phyloP scores from a whole-genome alignment of 495 filamentous ascomycete genomes.

The Xeromyces bisporus region DNA sequence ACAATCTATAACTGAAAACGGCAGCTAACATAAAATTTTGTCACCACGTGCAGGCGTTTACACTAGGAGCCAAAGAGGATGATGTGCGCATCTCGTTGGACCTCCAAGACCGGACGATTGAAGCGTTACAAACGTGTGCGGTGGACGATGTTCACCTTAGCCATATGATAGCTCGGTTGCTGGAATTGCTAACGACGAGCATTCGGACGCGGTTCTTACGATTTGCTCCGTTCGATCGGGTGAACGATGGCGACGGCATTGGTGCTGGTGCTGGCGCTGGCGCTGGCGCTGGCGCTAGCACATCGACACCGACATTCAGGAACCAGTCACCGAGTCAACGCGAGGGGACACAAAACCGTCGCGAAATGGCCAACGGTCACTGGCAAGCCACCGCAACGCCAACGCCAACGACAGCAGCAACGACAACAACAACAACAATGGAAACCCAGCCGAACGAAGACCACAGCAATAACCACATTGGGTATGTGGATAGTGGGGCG shows the following conservation, averaged over 20 bases:
- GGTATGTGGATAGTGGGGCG: neutral
- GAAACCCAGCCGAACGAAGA: no score
- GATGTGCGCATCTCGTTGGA: constrained; percentile 69
- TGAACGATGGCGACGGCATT: constrained; percentile 22
- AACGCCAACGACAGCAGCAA: neutral
- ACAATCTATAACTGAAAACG: no score
- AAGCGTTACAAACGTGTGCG: constrained; percentile 65
- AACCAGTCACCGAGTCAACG: constrained; percentile 20
- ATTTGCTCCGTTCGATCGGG: constrained; percentile 29
- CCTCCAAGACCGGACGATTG: constrained; percentile 63
- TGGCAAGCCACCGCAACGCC: constrained; percentile 11
- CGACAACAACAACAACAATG: constrained; percentile 10
- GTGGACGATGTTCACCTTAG: constrained; percentile 96
- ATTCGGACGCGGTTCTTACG: constrained; percentile 59
- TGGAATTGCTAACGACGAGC: constrained; percentile 61
- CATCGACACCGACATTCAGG: constrained; percentile 19
- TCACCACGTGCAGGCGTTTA: constrained; percentile 52
- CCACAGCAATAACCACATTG: neutral
- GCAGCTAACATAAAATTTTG: constrained; percentile 3
- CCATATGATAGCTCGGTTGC: constrained; percentile 79
- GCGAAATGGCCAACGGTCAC: constrained; percentile 15
- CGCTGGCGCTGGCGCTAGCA: constrained; percentile 23
- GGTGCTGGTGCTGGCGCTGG: no score
- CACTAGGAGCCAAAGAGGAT: constrained; percentile 74
- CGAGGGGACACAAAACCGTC: constrained; percentile 14